A percentile compares a stretch with the other conserved stretches of the same genome.
These are phyloP conservation scores for Podaxis rugospora DNA, from an alignment of 768 basidiomycete genomes.

Conservation along the genomic window DNA sequence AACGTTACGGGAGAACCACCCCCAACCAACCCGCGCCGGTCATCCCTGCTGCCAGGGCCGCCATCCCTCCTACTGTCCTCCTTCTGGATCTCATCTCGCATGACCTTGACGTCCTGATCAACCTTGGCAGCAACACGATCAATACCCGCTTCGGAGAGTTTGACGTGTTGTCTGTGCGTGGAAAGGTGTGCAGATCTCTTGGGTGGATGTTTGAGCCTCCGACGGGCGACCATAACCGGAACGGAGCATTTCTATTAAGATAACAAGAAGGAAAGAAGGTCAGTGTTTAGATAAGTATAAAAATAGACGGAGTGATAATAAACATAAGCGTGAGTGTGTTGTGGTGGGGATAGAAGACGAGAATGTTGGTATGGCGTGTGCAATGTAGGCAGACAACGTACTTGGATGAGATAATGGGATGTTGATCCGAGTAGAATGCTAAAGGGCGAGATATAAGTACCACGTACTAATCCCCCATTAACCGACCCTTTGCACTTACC, in stretches of 20 bases:
- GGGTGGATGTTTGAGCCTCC: slow-evolving; percentile 84
- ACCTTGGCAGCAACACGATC: slow-evolving; percentile 85
- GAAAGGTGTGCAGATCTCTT: slow-evolving; percentile 77
- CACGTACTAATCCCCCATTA: not conserved
- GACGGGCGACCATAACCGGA: slow-evolving; percentile 94
- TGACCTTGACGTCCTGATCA: slow-evolving; percentile 77
- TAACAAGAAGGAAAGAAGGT: not conserved
- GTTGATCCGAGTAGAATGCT: slow-evolving; percentile 94
- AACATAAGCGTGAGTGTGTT: not conserved
- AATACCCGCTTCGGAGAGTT: slow-evolving; percentile 84
- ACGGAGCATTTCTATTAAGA: slow-evolving; percentile 76
- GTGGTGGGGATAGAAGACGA: not conserved
- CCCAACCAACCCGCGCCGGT: slow-evolving; percentile 16
- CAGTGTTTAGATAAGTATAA: not conserved
- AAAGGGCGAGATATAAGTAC: slow-evolving; percentile 9
- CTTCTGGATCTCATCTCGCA: slow-evolving; percentile 73
- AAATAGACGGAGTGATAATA: not conserved
- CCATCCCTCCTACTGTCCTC: slow-evolving; percentile 52
- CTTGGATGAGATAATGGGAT: slow-evolving; percentile 90
- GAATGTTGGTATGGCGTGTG: not conserved
- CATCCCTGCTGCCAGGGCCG: slow-evolving; percentile 27
- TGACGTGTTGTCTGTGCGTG: slow-evolving; percentile 75
- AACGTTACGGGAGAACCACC: slow-evolving; percentile 17
- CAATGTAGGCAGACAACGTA: slow-evolving; percentile 21
- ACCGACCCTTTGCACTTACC: slow-evolving; percentile 42